Evolutionary conservation across 164 flowering plant species (phyloP), one percentile per base, ranked within the genome.

Genomic region (Berberis thunbergii): DNA sequence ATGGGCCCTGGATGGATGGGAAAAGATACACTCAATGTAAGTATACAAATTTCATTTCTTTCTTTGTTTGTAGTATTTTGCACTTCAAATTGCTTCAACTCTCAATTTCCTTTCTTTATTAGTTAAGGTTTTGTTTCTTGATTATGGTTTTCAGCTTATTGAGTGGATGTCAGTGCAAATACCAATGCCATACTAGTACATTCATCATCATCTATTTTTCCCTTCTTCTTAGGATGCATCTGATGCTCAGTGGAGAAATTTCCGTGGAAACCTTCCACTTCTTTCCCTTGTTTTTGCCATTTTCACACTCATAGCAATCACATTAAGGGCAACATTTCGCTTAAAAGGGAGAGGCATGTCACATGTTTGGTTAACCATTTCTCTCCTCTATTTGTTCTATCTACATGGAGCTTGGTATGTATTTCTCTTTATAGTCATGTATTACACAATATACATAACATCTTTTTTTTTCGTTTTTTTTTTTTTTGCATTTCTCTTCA

Each of bases 171-270:
- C 26, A 26, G 26, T 26, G 26, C 26, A 26, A 26, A 26, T 26
- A 26, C 26, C 26, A 26, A 26, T 26, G 26, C 26, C 26, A 26
- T 26, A 26, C 26, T 26, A 26, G 26, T 26, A 26, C 26, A 26
- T 26, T 26, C 26, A 26, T 26, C 26, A 57, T 57, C 11, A 41
- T 26, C 43, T 57, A 0, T 41, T 57, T 8, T 40, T 57, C 3
- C 41, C 4, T 48, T 50, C 67, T 49, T 64, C 61, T 62, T 49
- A 94, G 99, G 99, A 94, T 75, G 76, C 77, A 45, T 87, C 97
- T 43, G 99, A 94, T 83, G 82, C 89, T 2, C 99, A 94, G 67
- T 94, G 99, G 97, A 83, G 96, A 72, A 94, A 87, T 64, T 91
- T 91, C 50, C 97, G 99, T 43, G 85, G 79, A 57, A 94, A 91